These are phyloP conservation scores for Penicillium alfredii DNA, from an alignment of 495 filamentous ascomycete genomes.

Conservation along the genomic window DNA sequence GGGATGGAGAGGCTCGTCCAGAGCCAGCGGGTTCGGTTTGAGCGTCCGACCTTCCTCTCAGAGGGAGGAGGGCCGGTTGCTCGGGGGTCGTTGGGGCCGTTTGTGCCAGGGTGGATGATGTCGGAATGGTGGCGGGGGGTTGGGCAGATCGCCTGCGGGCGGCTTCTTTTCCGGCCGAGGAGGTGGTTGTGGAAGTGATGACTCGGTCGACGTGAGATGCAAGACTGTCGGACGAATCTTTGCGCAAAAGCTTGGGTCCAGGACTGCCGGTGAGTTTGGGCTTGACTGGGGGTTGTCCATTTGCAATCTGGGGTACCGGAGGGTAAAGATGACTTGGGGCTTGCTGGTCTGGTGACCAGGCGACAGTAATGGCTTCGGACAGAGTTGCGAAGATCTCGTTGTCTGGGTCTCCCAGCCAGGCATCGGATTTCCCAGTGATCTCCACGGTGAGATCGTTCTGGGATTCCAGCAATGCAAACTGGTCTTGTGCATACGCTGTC, in stretches of 20 bases:
- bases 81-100: constrained; percentile 23
- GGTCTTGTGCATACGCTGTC: constrained; percentile 57
- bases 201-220: constrained; percentile 44
- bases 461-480: constrained; percentile 66
- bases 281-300: constrained; percentile 11
- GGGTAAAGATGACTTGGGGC: constrained; percentile 31
- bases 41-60: constrained; percentile 16
- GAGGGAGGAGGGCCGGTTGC: constrained; percentile 12
- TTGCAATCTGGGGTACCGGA: constrained; percentile 10
- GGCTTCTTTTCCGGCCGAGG: constrained; percentile 30
- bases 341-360: constrained; percentile 52
- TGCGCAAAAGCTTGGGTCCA: constrained; percentile 23
- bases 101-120: constrained; percentile 54
- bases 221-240: constrained; percentile 40
- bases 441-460: constrained; percentile 75
- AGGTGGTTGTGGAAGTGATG: constrained; percentile 40
- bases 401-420: constrained; percentile 88
- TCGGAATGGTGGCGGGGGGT: constrained; percentile 40
- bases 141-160: constrained; percentile 33
- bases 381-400: constrained; percentile 89
- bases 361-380: constrained; percentile 76
- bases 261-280: constrained; percentile 10
- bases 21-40: background rate
- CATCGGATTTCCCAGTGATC: constrained; percentile 88
- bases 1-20: background rate